Evolutionary conservation across 2,329 filamentous ascomycete genomes (phyloP).

Genomic region (Trichoderma koningiopsis): DNA sequence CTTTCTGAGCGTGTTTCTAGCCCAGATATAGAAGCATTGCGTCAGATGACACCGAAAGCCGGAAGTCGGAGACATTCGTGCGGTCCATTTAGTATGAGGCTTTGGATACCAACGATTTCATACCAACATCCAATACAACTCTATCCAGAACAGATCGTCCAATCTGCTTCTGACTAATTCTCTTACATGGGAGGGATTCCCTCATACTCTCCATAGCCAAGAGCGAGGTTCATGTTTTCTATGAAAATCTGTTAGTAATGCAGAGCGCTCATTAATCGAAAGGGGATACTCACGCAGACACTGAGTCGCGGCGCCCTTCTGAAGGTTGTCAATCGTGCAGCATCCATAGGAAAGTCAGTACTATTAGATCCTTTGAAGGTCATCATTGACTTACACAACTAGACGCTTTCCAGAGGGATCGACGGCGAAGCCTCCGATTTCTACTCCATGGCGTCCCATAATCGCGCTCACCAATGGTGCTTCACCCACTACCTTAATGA

Average conservation of each 20-base stretch:
- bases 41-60: no score
- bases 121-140: not conserved
- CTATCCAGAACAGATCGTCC: not conserved
- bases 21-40: not conserved
- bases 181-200: not conserved
- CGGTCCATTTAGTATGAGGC: not conserved
- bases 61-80: no score
- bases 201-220: not conserved
- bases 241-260: not conserved
- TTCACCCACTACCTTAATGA: not conserved
- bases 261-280: not conserved
- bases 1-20: not conserved
- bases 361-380: not conserved
- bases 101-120: not conserved
- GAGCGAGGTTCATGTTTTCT: slow-evolving; percentile 72
- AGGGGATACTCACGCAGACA: slow-evolving; percentile 72
- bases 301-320: slow-evolving; percentile 92
- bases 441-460: slow-evolving; percentile 69
- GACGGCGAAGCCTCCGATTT: slow-evolving; percentile 74
- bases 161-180: not conserved
- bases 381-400: slow-evolving; percentile 69
- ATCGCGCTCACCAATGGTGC: not conserved
- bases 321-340: slow-evolving; percentile 90
- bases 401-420: slow-evolving; percentile 2
- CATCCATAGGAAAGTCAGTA: no score